Evolutionary conservation across 345 rosid genomes (phyloP).

Genomic region (Euphorbia tirucalli): DNA sequence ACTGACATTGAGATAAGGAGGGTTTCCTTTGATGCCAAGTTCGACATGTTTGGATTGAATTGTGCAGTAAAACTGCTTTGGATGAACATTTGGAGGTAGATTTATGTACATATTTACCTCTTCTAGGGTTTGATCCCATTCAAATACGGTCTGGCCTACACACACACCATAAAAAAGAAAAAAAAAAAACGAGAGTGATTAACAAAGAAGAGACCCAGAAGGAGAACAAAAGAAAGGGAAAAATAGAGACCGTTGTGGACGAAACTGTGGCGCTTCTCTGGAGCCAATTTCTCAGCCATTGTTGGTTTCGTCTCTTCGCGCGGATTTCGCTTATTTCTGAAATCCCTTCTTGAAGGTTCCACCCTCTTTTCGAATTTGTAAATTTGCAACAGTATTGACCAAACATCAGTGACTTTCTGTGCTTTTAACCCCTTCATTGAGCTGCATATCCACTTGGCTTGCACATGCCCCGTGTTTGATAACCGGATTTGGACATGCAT

Average conservation of each 20-base stretch:
- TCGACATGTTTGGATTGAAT: slow-evolving; percentile 79
- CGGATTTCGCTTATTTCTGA: slow-evolving; percentile 5
- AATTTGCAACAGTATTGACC: too few species aligned
- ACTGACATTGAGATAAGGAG: slow-evolving; percentile 87
- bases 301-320: slow-evolving; percentile 9
- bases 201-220: neutral
- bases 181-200: neutral
- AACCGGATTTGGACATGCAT: too few species aligned
- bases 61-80: slow-evolving; percentile 81
- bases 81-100: slow-evolving; percentile 60
- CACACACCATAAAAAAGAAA: neutral
- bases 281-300: slow-evolving; percentile 68
- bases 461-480: too few species aligned
- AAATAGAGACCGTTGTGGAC: slow-evolving; percentile 39
- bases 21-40: slow-evolving; percentile 92
- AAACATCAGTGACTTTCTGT: too few species aligned
- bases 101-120: slow-evolving; percentile 78
- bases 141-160: slow-evolving; percentile 72
- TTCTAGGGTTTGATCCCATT: slow-evolving; percentile 94
- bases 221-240: neutral
- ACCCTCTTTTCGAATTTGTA: too few species aligned
- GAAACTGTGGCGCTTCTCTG: slow-evolving; percentile 60
- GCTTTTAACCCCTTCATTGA: too few species aligned
- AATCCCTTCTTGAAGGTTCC: too few species aligned
- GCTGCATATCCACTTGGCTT: too few species aligned